Evolutionary conservation across 2,329 filamentous ascomycete genomes (phyloP).

Genomic region (Phaeophleospora eucalypticola): DNA sequence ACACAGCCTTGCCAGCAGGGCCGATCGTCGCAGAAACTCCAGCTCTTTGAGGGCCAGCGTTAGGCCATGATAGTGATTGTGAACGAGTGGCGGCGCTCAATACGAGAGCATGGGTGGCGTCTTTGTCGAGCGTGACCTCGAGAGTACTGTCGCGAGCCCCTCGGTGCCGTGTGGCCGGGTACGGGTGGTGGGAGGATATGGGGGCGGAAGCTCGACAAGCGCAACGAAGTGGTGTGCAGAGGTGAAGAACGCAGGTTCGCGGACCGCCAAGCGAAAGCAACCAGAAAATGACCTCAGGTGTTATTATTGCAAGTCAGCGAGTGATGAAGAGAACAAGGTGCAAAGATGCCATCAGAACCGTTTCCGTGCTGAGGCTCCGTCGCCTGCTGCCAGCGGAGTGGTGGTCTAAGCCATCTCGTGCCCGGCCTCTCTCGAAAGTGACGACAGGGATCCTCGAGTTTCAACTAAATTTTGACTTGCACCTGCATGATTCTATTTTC

Average conservation of each 20-base stretch:
- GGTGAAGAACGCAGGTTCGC: background rate
- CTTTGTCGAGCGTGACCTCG: background rate
- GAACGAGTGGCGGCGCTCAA: conserved; percentile 13
- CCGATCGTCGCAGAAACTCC: conserved; percentile 1
- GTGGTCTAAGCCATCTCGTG: no score
- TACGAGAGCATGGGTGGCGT: conserved; percentile 6
- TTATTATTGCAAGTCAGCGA: background rate
- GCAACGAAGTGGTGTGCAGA: background rate
- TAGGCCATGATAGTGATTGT: conserved; percentile 10
- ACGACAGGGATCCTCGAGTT: background rate
- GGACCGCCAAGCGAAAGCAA: background rate
- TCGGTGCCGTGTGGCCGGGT: background rate
- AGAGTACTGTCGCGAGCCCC: background rate
- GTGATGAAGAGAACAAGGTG: background rate
- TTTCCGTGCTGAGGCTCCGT: background rate
- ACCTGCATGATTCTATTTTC: no score
- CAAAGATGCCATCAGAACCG: background rate
- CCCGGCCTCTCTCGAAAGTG: background rate
- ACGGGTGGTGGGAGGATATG: no score
- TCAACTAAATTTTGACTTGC: background rate
- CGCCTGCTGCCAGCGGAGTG: no score
- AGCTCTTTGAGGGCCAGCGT: background rate
- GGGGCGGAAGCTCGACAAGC: no score
- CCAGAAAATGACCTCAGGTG: background rate
- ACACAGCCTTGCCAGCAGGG: conserved; percentile 4